Evolutionary conservation across 208 protist genomes (phyloP), one percentile per base, ranked within the genome.

Genomic region (Wallacemonas sp.): DNA sequence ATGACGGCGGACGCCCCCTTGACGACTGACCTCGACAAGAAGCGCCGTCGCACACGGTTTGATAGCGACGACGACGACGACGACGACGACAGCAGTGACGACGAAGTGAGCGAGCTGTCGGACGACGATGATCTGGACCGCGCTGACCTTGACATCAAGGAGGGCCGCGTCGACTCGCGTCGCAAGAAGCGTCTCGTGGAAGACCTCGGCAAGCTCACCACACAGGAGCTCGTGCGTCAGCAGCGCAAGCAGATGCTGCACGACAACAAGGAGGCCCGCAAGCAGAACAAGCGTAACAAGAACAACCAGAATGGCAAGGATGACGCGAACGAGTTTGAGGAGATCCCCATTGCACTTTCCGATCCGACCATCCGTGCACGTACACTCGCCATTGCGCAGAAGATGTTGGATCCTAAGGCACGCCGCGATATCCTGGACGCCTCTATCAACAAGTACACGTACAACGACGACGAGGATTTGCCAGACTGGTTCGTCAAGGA

Each of bases 401-500:
- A 84, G 59, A 93, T 97, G 85, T 80, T 93, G 27, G 82, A 93
- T 60, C 78, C 78, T n/a, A 85, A 87, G 50, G 69, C 83, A 34
- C 79, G 89, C 27, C 83, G 89, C 44, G 87, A 93, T n/a, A 94
- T 97, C 24, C 62, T 94, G 5, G 92, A 97, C 24, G 89, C 84
- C 30, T 85, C 83, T 17, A 82, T 97, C 15, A 94, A 97, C 73
- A 75, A 85, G 50, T 95, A 87, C 83, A 88, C 83, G 30, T 91
- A 83, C 79, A 91, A 93, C 79, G 87, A 94, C 60, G 89, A 95
- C 46, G 91, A 94, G 8, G 89, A 94, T 62, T 77, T 97, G 36
- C 92, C 92, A 2, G 83, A 95, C 57, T 97, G 92, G 92, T 97
- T 97, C 71, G 66, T 94, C n/a, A 87, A 93, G 71, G 92, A 97